These are phyloP conservation scores for Passalora sequoiae DNA, from an alignment of 2,329 filamentous ascomycete genomes.

Conservation along the genomic window DNA sequence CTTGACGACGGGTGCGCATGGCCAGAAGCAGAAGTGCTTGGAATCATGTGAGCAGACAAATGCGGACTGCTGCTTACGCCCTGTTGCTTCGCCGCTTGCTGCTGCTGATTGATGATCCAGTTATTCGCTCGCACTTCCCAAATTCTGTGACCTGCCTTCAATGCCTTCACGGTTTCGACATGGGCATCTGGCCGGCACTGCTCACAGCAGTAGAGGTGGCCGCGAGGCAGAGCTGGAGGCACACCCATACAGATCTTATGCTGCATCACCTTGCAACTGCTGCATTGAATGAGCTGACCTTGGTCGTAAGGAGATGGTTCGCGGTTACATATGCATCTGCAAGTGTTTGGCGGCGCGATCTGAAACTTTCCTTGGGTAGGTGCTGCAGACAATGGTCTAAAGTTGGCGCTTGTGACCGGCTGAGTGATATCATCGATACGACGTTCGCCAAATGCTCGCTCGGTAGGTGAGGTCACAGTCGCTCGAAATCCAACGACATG, in stretches of 20 bases:
- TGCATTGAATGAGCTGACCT: conserved; percentile 1
- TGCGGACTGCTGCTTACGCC: not conserved
- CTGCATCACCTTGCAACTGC: conserved; percentile 4
- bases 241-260: conserved; percentile 5
- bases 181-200: conserved; percentile 2
- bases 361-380: conserved; percentile 1
- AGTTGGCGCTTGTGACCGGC: not conserved
- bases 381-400: not conserved
- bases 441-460: not conserved
- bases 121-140: not conserved
- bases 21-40: not conserved
- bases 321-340: not conserved
- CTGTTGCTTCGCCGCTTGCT: not conserved
- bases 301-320: not conserved
- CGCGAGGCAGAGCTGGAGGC: not conserved
- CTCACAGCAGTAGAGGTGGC: conserved; percentile 3
- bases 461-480: not conserved
- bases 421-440: conserved; percentile 1
- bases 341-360: not conserved
- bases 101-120: not conserved
- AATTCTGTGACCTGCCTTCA: not conserved
- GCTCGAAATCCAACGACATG: not conserved
- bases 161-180: not conserved
- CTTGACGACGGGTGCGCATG: not conserved
- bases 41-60: not conserved